These are phyloP conservation scores for Wallacemonas sp. DNA, from an alignment of 208 protist genomes.

Conservation along the genomic window DNA sequence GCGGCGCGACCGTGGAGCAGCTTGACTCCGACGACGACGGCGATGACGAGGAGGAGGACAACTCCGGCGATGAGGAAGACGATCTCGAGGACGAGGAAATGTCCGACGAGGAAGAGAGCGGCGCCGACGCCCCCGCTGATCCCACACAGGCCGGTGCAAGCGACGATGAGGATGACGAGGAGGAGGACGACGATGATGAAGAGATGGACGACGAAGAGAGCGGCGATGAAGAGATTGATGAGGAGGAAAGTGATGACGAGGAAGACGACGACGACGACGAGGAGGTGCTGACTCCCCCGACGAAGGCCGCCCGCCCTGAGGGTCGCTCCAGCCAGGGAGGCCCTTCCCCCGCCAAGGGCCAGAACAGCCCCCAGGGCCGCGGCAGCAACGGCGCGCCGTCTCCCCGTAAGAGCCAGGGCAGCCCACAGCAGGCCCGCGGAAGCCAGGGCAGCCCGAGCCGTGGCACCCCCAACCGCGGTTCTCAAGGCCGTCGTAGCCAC, in stretches of 20 bases:
- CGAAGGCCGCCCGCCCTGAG: conserved; percentile 28
- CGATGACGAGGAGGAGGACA: conserved; percentile 9
- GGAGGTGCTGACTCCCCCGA: conserved; percentile 18
- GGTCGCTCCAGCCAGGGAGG: conserved; percentile 9
- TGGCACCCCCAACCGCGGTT: background rate
- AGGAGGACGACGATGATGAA: conserved; percentile 20
- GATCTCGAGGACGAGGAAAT: conserved; percentile 6
- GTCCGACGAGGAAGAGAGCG: conserved; percentile 12
- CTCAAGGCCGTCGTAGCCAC: conserved; percentile 21
- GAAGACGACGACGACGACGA: conserved; percentile 24
- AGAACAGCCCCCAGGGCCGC: conserved; percentile 10
- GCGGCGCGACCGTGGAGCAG: background rate
- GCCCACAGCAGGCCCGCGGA: background rate
- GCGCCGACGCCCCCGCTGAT: conserved; percentile 11
- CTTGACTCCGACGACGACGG: conserved; percentile 18
- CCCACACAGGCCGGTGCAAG: too few species aligned
- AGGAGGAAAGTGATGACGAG: conserved; percentile 27
- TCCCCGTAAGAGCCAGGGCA: conserved; percentile 14
- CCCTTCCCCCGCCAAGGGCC: conserved; percentile 5
- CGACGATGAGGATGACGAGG: conserved; percentile 24
- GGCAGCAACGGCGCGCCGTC: conserved; percentile 16
- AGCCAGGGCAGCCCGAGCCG: conserved; percentile 16
- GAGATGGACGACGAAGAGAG: conserved; percentile 29
- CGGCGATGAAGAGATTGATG: conserved; percentile 38
- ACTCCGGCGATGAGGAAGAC: conserved; percentile 10